Base-by-base conservation (phyloP, 768 basidiomycete genomes). In the Suillus decipiens region DNA sequence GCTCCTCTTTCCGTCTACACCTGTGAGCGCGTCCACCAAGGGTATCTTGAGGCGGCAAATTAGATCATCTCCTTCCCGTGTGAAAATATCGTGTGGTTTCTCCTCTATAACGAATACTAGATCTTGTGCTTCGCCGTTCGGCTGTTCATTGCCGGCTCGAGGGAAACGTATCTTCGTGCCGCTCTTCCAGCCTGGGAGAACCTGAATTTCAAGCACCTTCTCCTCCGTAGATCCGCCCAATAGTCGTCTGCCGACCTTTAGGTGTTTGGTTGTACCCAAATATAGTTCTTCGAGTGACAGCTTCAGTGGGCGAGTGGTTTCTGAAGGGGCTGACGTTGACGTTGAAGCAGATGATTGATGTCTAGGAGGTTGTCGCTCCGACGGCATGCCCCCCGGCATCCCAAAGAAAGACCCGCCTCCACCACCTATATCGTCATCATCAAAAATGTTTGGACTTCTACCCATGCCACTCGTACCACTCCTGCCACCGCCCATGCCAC, bases 71-170 rank as follows among this genome's bases (percentile, higher is more conserved):
- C 90, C 93, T 9, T 91, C 88, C 28, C 96, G 84, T 63, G 79
- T 83, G 76, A 93, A 97, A 19, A 81, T 74, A 0, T 82, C 75
- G 75, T 99, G 93, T 10, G 89, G 88, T 77, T 96, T 98, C 77
- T 98, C 95, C 75, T 97, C 96, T n/a, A 97, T 86, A 54, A 96
- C 86, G 72, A 99, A 98, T 37, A 95, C 95, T n/a, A 99, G 83
- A 73, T 96, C 93, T 70, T 95, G 94, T 15, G 90, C 74, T 53
- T 89, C 89, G 12, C 90, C 89, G 39, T 65, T 74, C 14, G 78
- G 72, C 59, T 83, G 81, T 69, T 95, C 94, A 75, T 98, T 95
- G 3, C 94, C 94, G 11, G 93, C 89, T 24, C 86, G 85, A 0
- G 92, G 86, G 76, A 96, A 98, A 47, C 93, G 88, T 63, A 99